Evolutionary conservation across 192 early-diverging fungal genomes (phyloP).

Genomic region (Jimgerdemannia flammicorona): DNA sequence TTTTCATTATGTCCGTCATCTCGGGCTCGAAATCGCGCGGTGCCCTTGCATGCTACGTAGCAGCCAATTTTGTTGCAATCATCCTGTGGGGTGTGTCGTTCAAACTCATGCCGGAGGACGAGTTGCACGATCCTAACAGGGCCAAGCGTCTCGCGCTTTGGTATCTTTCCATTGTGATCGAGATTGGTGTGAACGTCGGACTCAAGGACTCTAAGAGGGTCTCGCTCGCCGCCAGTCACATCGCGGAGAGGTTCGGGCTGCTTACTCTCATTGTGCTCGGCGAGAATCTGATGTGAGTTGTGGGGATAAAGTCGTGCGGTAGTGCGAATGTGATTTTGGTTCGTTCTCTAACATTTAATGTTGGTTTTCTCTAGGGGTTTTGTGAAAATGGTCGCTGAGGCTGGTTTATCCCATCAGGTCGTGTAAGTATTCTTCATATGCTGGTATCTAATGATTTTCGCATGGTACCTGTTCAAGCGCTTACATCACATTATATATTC

Average conservation of each 20-base stretch:
- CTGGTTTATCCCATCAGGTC: too few species aligned
- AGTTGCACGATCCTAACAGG: conserved; percentile 7
- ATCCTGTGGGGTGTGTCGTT: conserved; percentile 38
- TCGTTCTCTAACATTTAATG: too few species aligned
- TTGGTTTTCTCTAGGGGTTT: too few species aligned
- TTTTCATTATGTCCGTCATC: conserved; percentile 18
- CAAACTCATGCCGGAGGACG: conserved; percentile 18
- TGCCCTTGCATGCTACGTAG: conserved; percentile 34
- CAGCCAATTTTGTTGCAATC: conserved; percentile 38
- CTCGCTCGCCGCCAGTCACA: conserved; percentile 46
- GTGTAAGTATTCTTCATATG: too few species aligned
- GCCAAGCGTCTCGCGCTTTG: conserved; percentile 28
- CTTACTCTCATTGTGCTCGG: conserved; percentile 45
- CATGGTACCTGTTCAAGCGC: too few species aligned
- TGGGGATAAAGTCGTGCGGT: neutral
- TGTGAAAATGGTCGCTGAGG: too few species aligned
- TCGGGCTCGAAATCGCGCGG: conserved; percentile 29
- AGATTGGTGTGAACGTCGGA: conserved; percentile 32
- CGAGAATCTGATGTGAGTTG: conserved; percentile 27
- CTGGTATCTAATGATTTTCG: too few species aligned
- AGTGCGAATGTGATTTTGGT: neutral
- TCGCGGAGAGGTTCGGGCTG: conserved; percentile 43
- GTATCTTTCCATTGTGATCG: conserved; percentile 32
- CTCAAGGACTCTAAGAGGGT: conserved; percentile 34
- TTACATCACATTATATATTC: too few species aligned